Base-by-base conservation (phyloP, 23 red algal species). In the Chondrus crispus region DNA sequence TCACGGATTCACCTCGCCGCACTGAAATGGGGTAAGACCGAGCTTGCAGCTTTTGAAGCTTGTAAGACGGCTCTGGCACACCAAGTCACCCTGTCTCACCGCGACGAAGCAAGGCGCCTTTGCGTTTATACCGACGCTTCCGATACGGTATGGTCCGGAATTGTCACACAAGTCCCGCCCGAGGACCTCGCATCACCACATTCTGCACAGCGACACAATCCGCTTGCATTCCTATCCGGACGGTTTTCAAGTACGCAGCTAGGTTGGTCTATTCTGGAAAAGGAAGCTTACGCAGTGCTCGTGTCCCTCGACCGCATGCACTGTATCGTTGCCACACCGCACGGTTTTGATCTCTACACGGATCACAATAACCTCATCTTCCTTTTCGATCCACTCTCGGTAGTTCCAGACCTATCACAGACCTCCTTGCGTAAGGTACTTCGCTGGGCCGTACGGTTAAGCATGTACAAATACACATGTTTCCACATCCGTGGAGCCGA, bases 321-420 rank as follows among this genome's bases (percentile, higher is more conserved):
- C 76, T 81, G 51, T 4, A 37, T 81, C 28, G 45, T 46, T 52
- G 46, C 51, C 46, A 20, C 46, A 58, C 46, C 76, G 51, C 11
- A 42, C 51, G 46, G 51, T 52, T 54, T 81, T 81, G 51, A 58
- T 55, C 45, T 81, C 5, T 81, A 55, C 76, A 81, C 76, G 45
- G 76, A 81, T 28, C 76, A 81, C 13, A 55, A 55, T 33, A 81
- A 81, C 51, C 26, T 81, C 46, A 81, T 28, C 46, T 81, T 55
- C 7, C 43, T 54, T 29, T 81, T 55, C 55, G 51, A 81, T 58
- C 40, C 76, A 6, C 48, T 36, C 7, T 74, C 37, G 37, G 69
- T 33, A 36, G 69, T 74, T 43, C 69, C 69, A 43, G 6, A 74
- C 69, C 6, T 74, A 8, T 74, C 69, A 42, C 69, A 74, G 69